Percentiles rank a stretch among this genome's conserved stretches.
Conservation (phyloP, 2,329 filamentous ascomycete species). For the Myriosclerotinia scirpicola region DNA sequence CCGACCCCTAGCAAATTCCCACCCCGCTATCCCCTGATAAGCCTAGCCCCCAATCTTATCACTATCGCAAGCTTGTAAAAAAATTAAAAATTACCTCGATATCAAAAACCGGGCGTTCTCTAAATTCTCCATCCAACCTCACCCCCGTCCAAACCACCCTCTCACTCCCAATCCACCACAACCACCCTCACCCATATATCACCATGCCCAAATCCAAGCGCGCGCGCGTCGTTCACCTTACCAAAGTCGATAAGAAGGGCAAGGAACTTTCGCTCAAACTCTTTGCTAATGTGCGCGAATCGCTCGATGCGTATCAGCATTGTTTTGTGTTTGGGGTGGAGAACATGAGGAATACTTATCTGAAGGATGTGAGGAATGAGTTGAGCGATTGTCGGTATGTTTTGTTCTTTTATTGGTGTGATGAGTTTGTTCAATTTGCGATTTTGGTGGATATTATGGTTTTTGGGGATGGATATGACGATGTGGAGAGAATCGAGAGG, state of each 20-base stretch:
- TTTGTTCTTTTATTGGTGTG: background rate
- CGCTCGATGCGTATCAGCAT: conserved; percentile 80
- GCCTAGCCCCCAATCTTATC: conserved; percentile 29
- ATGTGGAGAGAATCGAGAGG: too few species aligned
- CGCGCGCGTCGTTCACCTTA: conserved; percentile 82
- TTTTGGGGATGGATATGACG: too few species aligned
- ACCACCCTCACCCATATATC: background rate
- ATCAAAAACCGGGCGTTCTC: conserved; percentile 16
- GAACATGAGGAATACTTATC: conserved; percentile 97
- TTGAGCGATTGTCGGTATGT: conserved; percentile 79
- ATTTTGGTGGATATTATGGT: background rate
- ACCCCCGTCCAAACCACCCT: background rate
- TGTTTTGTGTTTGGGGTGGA: conserved; percentile 92
- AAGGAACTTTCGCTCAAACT: conserved; percentile 86
- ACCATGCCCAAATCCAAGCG: conserved; percentile 96
- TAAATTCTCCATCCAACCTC: conserved; percentile 2
- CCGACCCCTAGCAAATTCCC: background rate
- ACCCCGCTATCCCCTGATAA: conserved; percentile 2
- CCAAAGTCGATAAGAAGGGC: conserved; percentile 88
- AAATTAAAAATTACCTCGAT: conserved; percentile 27
- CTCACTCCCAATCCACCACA: background rate
- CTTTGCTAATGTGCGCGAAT: conserved; percentile 83
- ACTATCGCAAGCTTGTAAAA: conserved; percentile 27
- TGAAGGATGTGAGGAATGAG: conserved; percentile 86
- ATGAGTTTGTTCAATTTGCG: background rate